Evolutionary conservation across 805 yeast species (phyloP).

Genomic region (Wickerhamomyces rabaulensis): DNA sequence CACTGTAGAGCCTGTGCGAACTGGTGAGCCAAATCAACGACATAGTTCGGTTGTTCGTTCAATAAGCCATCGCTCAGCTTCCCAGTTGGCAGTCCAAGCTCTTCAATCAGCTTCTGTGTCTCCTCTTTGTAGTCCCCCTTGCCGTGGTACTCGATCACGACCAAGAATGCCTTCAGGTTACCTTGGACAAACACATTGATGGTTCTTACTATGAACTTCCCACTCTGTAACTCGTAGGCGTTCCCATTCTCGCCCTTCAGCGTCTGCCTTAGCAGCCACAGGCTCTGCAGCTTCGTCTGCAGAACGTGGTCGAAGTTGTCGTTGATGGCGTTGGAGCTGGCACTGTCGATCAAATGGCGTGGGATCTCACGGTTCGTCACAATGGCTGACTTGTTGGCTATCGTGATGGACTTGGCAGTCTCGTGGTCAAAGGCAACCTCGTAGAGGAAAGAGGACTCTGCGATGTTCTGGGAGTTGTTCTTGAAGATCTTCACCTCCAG

Average conservation of each 20-base stretch:
- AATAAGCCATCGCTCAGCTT: conserved; percentile 30
- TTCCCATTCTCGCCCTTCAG: conserved; percentile 72
- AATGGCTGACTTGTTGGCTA: conserved; percentile 22
- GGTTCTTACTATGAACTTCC: conserved; percentile 43
- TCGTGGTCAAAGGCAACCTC: conserved; percentile 6
- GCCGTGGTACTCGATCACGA: conserved; percentile 36
- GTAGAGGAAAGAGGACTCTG: conserved; percentile 18
- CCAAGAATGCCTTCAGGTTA: conserved; percentile 59
- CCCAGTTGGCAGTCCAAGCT: conserved; percentile 36
- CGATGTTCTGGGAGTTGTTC: conserved; percentile 41
- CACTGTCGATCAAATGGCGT: conserved; percentile 33
- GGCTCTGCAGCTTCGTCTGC: conserved; percentile 52
- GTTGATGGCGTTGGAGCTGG: conserved; percentile 48
- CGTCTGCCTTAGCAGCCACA: conserved; percentile 65
- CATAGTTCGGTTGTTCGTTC: conserved; percentile 13
- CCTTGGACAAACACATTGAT: conserved; percentile 74
- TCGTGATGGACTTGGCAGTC: conserved; percentile 7
- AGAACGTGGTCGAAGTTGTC: conserved; percentile 54
- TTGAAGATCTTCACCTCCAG: conserved; percentile 63
- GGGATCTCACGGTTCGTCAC: conserved; percentile 21
- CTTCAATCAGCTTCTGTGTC: conserved; percentile 24
- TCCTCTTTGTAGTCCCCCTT: conserved; percentile 6
- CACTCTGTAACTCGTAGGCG: conserved; percentile 44
- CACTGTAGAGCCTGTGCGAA: conserved; percentile 2
- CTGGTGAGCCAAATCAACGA: conserved; percentile 12